Percentiles rank a stretch among this genome's conserved stretches.
These are phyloP conservation scores for Artemisia annua DNA, from an alignment of 129 eudicot species.

Conservation along the genomic window DNA sequence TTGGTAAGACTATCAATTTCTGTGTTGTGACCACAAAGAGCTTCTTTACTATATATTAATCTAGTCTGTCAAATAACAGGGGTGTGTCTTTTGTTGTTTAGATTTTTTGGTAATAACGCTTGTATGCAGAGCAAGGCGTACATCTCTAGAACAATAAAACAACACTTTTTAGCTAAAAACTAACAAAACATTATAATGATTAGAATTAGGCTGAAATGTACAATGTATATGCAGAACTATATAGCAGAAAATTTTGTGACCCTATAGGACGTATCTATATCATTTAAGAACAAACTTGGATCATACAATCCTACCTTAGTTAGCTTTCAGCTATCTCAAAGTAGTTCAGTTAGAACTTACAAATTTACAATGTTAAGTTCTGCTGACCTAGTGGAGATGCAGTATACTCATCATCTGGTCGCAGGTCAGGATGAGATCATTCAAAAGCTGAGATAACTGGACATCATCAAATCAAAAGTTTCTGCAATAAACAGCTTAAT, in stretches of 20 bases:
- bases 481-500: too few species aligned
- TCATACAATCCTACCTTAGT: slow-evolving; percentile 18
- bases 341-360: neutral
- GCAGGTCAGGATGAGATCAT: too few species aligned
- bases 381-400: neutral
- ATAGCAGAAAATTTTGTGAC: neutral
- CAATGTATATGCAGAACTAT: neutral
- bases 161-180: neutral
- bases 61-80: neutral
- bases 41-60: neutral
- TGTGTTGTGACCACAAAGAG: neutral
- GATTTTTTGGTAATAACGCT: neutral
- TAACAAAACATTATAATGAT: neutral
- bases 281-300: neutral
- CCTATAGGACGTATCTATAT: neutral
- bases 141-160: neutral
- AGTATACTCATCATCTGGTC: too few species aligned
- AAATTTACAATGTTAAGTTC: neutral
- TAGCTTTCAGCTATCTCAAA: slow-evolving; percentile 3
- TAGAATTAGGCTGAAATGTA: neutral
- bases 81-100: neutral
- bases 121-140: neutral
- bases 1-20: neutral
- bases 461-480: too few species aligned
- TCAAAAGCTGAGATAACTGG: too few species aligned